phyloP scores from a whole-genome alignment of 2,329 filamentous ascomycete species.

The Chaetomiaceae sp. region DNA sequence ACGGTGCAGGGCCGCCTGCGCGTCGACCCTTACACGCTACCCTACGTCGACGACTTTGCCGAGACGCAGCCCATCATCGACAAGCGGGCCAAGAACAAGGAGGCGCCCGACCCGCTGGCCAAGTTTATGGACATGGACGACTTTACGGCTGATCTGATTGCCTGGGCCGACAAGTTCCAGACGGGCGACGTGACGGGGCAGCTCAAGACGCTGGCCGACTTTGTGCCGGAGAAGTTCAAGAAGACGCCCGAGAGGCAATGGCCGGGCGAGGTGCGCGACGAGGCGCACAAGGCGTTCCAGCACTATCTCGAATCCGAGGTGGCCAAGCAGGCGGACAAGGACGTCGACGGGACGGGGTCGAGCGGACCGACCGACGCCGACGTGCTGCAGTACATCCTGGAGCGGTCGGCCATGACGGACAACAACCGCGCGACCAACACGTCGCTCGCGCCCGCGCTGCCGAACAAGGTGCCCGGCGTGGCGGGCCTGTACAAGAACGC shows the following conservation, averaged over 20 bases:
- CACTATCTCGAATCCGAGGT: conserved; percentile 24
- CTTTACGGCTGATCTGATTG: conserved; percentile 54
- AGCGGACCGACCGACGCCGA: conserved; percentile 29
- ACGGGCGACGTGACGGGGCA: conserved; percentile 29
- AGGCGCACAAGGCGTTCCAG: conserved; percentile 28
- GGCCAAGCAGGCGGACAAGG: conserved; percentile 22
- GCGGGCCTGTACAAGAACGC: conserved; percentile 46
- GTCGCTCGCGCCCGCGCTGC: conserved; percentile 48
- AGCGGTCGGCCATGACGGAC: conserved; percentile 36
- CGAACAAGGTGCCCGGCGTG: conserved; percentile 49
- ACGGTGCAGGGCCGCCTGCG: conserved; percentile 67
- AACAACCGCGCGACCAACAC: conserved; percentile 36
- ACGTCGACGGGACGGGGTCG: conserved; percentile 26
- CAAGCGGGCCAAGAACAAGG: conserved; percentile 51
- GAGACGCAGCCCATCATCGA: conserved; percentile 74
- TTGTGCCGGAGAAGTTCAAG: conserved; percentile 29
- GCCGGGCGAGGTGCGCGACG: conserved; percentile 25
- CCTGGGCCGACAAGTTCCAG: conserved; percentile 37
- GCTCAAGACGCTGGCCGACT: conserved; percentile 39
- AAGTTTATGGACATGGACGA: conserved; percentile 60
- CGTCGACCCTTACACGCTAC: conserved; percentile 65
- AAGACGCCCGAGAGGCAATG: conserved; percentile 27
- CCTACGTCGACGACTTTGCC: conserved; percentile 80
- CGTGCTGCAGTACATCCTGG: conserved; percentile 32
- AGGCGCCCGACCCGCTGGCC: conserved; percentile 52